Percentiles rank a stretch among this genome's conserved stretches.
phyloP scores from a whole-genome alignment of 768 basidiomycete genomes.

The Trichaptum fuscoviolaceum region DNA sequence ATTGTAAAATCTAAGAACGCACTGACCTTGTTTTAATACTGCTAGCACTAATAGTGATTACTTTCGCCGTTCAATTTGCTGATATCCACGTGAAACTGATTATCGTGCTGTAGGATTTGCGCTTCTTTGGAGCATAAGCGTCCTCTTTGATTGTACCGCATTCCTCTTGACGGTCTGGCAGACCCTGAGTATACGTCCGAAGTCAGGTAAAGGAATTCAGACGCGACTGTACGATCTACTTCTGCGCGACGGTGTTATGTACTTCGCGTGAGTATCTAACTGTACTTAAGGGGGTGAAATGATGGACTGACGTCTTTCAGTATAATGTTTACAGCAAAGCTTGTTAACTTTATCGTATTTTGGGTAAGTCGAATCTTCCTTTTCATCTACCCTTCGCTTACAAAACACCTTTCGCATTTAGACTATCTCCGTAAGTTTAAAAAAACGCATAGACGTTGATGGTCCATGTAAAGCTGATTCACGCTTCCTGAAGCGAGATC shows the following conservation, averaged over 20 bases:
- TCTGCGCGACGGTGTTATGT: not conserved
- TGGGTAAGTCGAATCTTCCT: not conserved
- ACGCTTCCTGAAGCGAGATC: not conserved
- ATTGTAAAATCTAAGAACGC: not conserved
- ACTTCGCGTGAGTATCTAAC: not conserved
- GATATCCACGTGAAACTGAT: not conserved
- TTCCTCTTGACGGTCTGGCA: not conserved
- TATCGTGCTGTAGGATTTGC: not conserved
- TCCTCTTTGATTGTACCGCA: not conserved
- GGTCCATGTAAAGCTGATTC: not conserved
- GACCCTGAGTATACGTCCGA: not conserved
- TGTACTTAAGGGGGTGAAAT: not conserved
- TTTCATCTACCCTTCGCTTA: not conserved
- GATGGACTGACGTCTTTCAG: not conserved
- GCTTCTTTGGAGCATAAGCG: not conserved
- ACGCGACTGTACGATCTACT: not conserved
- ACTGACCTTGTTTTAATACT: not conserved
- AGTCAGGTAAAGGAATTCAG: not conserved
- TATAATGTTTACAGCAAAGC: not conserved
- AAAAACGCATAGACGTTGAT: not conserved
- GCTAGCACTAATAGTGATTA: not conserved
- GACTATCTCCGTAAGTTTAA: not conserved
- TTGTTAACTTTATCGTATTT: not conserved
- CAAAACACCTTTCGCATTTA: not conserved
- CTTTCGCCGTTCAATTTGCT: not conserved